A percentile compares a stretch with the other conserved stretches of the same genome.
Evolutionary conservation across 805 yeast genomes (phyloP).

Genomic region (Priceomyces fermenticarens): DNA sequence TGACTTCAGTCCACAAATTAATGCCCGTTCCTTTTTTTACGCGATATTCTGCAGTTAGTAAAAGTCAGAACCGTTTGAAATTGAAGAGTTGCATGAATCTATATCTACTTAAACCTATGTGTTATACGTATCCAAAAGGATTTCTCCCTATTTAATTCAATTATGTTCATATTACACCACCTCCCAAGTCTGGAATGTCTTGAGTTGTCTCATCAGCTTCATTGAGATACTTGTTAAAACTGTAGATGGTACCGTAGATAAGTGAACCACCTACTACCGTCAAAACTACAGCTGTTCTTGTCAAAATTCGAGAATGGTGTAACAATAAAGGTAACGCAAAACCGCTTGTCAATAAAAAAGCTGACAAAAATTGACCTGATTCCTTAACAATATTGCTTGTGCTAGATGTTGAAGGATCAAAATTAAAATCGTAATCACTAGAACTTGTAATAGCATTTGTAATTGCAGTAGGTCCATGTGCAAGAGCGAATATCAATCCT

Average conservation of each 20-base stretch:
- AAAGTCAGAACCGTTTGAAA: no score
- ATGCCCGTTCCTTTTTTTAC: no score
- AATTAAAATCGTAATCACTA: conserved; percentile 42
- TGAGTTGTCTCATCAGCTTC: conserved; percentile 24
- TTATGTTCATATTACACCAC: conserved; percentile 19
- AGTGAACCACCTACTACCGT: conserved; percentile 81
- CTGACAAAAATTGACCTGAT: conserved; percentile 75
- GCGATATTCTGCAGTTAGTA: no score
- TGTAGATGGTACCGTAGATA: conserved; percentile 78
- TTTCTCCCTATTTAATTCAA: not conserved
- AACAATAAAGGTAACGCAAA: conserved; percentile 69
- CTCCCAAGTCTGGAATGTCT: conserved; percentile 21
- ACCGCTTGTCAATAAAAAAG: conserved; percentile 74
- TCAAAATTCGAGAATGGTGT: conserved; percentile 71
- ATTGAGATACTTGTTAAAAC: conserved; percentile 77
- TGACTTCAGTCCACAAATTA: no score
- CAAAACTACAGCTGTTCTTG: conserved; percentile 68
- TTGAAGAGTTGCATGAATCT: no score
- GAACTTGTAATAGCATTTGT: conserved; percentile 28
- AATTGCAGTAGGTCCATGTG: conserved; percentile 37
- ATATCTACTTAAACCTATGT: not conserved
- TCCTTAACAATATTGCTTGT: conserved; percentile 54
- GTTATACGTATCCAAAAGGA: not conserved
- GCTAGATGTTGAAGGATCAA: conserved; percentile 32
- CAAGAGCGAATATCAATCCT: conserved; percentile 39